Evolutionary conservation across 2,329 filamentous ascomycete species (phyloP).

Genomic region (Botrytis elliptica): DNA sequence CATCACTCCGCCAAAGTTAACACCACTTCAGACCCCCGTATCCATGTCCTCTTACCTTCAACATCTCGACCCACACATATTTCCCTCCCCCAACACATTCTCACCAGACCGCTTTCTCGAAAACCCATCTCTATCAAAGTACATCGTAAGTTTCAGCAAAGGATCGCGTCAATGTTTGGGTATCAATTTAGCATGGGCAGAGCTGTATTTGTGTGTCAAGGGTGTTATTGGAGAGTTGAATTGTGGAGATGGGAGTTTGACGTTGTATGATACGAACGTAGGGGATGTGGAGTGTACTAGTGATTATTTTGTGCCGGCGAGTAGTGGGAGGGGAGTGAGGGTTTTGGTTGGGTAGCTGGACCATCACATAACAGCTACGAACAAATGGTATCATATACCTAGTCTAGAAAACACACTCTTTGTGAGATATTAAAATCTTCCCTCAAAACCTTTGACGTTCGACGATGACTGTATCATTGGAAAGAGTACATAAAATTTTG

Average conservation of each 20-base stretch:
- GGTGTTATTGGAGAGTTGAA: conserved; percentile 18
- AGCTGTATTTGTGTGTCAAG: conserved; percentile 17
- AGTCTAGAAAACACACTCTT: too few relatives aligned
- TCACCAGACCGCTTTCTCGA: conserved; percentile 45
- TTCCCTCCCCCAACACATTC: conserved; percentile 43
- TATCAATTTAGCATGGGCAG: conserved; percentile 26
- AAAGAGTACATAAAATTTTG: not conserved
- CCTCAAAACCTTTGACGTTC: too few relatives aligned
- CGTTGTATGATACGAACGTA: conserved; percentile 33
- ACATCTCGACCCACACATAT: conserved; percentile 44
- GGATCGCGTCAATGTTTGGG: conserved; percentile 47
- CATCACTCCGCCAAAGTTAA: not conserved
- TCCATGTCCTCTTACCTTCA: conserved; percentile 43
- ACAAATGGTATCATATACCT: too few relatives aligned
- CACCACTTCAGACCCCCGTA: conserved; percentile 40
- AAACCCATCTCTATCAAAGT: conserved; percentile 26
- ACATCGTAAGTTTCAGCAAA: conserved; percentile 45
- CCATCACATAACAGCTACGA: too few relatives aligned
- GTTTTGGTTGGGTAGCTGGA: not conserved
- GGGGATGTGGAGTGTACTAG: conserved; percentile 26
- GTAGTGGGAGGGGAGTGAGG: conserved; percentile 6
- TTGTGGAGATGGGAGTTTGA: conserved; percentile 20
- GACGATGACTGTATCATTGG: not conserved
- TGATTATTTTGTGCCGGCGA: conserved; percentile 1
- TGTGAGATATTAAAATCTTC: too few relatives aligned